Evolutionary conservation across 2,329 filamentous ascomycete species (phyloP), one percentile per base, ranked within the genome.

Genomic region (Diaporthe sp.): DNA sequence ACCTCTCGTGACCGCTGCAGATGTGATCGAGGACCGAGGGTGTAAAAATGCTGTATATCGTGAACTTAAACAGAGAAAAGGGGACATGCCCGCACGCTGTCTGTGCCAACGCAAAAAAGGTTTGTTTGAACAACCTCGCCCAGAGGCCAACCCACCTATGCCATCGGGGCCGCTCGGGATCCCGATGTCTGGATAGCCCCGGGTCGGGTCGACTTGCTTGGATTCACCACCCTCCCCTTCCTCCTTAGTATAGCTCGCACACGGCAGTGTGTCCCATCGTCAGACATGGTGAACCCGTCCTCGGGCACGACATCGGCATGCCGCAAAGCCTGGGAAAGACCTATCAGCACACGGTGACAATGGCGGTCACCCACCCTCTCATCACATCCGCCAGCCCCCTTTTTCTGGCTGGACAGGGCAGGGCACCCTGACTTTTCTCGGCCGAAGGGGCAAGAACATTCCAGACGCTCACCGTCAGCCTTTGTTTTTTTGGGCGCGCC

Each of bases 281-380:
- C 65, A 69, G 65, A 42, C 49, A 69, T 42, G 31, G 65, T 42
- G 46, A 55, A 69, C 65, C 65, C 65, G 22, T 19, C 65, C 34
- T 42, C 49, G 34, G 49, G 46, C 34, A 55, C 65, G 46, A 69
- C 31, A 55, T 37, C 65, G 49, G n/a, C 34, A 22, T 68, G 46
- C 31, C 65, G 65, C 31, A 49, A 31, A 49, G 22, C 17, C 61
- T 25, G 28, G 61, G 61, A 42, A 25, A 19, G 31, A 53, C 34
- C 22, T 68, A 46, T 39, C 65, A 69, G 12, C n/a, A n/a, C n/a
- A 49, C 34, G 34, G 49, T 69, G 46, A 69, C 65, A 55, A 55
- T 69, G 49, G 49, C 25, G 13, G 17, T 19, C 46, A 49, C 62
- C 44, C 31, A 22, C 22, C 25, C 34, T n/a, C 46, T n/a, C 46